Evolutionary conservation across 148 eudicot species (phyloP).

Genomic region (Nepenthes mirabilis): DNA sequence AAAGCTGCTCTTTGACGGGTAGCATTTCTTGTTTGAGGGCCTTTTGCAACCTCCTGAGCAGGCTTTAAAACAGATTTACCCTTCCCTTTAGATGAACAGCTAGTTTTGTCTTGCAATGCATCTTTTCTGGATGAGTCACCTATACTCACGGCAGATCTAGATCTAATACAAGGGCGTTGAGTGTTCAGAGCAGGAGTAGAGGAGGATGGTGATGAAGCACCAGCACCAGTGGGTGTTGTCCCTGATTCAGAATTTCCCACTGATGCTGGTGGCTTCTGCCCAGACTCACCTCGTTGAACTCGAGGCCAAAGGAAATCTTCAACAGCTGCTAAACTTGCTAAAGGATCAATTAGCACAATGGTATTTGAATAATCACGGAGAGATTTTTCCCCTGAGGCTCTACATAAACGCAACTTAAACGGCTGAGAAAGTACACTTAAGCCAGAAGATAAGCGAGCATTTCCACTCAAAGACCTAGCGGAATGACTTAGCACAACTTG

Average conservation of each 20-base stretch:
- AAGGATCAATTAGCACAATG: conserved; percentile 88
- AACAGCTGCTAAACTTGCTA: conserved; percentile 92
- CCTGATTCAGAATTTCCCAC: conserved; percentile 61
- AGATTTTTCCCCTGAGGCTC: conserved; percentile 87
- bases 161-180: conserved; percentile 71
- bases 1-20: conserved; percentile 65
- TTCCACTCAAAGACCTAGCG: conserved; percentile 70
- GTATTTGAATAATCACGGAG: conserved; percentile 97
- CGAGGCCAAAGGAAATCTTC: conserved; percentile 97
- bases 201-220: conserved; percentile 51
- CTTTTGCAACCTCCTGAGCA: conserved; percentile 51
- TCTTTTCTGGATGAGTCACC: conserved; percentile 50
- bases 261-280: conserved; percentile 54
- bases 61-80: conserved; percentile 82
- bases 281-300: conserved; percentile 78
- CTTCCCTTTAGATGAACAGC: conserved; percentile 69
- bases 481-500: conserved; percentile 88
- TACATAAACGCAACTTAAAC: conserved; percentile 83
- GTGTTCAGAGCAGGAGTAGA: conserved; percentile 54
- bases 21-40: conserved; percentile 91
- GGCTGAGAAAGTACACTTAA: conserved; percentile 84
- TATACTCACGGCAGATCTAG: conserved; percentile 58
- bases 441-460: conserved; percentile 79
- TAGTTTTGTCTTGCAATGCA: conserved; percentile 36
- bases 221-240: conserved; percentile 45